These are phyloP conservation scores for Posidonia oceanica DNA, from an alignment of 116 monocot species.

Conservation along the genomic window DNA sequence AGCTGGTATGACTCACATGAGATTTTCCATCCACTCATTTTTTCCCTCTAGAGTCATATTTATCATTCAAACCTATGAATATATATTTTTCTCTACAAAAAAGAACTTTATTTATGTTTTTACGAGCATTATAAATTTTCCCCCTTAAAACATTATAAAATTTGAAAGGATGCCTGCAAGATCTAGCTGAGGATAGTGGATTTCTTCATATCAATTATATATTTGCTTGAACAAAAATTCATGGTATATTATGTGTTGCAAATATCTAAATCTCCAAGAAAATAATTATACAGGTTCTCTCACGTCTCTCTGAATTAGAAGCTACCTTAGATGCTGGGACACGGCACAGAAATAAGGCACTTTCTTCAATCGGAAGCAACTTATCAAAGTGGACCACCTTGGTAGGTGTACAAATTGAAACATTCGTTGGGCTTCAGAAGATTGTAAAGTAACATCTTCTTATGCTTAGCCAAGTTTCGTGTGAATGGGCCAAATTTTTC, in stretches of 20 bases:
- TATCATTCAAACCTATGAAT: no score
- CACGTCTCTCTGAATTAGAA: constrained; percentile 89
- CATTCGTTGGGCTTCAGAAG: neutral
- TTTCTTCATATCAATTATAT: neutral
- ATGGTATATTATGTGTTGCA: neutral
- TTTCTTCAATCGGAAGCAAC: constrained; percentile 67
- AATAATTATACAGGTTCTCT: constrained; percentile 14
- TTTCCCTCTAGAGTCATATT: no score
- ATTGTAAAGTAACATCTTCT: neutral
- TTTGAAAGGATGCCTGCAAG: no score
- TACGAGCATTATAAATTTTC: no score
- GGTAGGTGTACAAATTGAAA: constrained; percentile 30
- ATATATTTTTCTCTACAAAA: no score
- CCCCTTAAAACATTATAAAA: no score
- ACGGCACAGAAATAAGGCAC: constrained; percentile 78
- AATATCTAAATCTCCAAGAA: neutral
- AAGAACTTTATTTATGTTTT: no score
- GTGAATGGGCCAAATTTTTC: neutral
- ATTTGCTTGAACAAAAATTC: neutral
- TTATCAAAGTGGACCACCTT: constrained; percentile 69
- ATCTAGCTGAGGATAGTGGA: no score
- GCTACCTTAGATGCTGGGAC: constrained; percentile 89
- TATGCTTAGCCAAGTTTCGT: neutral
- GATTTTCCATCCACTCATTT: no score
- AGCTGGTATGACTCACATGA: no score